These are phyloP conservation scores for Scutellaria baicalensis DNA, from an alignment of 257 asterid genomes.

Conservation along the genomic window DNA sequence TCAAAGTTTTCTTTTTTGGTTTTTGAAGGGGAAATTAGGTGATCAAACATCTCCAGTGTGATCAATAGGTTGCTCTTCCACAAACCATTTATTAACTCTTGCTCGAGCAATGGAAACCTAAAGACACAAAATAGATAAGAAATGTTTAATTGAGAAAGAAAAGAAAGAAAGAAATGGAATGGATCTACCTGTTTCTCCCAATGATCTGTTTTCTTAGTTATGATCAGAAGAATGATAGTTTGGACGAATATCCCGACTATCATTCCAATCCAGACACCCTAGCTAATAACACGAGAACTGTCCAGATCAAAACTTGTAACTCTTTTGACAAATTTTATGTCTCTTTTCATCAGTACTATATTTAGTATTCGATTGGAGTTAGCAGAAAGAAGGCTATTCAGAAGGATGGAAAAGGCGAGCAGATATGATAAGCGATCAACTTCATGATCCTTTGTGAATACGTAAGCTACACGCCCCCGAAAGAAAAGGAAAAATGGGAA, in stretches of 20 bases:
- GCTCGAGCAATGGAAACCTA: constrained; percentile 31
- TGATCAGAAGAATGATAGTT: constrained; percentile 30
- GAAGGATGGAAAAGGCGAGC: constrained; percentile 58
- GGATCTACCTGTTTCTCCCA: constrained; percentile 52
- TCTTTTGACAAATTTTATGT: neutral
- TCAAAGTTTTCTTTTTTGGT: too few species aligned
- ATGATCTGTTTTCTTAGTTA: constrained; percentile 44
- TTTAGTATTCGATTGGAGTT: neutral
- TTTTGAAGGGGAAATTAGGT: too few species aligned
- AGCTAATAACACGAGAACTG: constrained; percentile 14
- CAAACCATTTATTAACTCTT: constrained; percentile 31
- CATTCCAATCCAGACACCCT: constrained; percentile 76
- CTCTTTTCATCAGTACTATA: too few species aligned
- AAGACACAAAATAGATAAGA: neutral
- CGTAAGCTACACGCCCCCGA: constrained; percentile 46
- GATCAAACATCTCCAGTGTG: too few species aligned
- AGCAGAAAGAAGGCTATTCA: constrained; percentile 67
- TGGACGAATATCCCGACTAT: constrained; percentile 42
- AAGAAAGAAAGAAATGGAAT: neutral
- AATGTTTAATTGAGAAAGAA: too few species aligned
- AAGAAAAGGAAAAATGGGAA: constrained; percentile 44
- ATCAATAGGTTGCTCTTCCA: constrained; percentile 15
- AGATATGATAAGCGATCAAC: constrained; percentile 48
- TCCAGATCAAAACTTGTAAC: neutral
- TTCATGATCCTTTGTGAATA: constrained; percentile 51